phyloP scores from a whole-genome alignment of 257 asterid genomes.

The Ballota nigra region DNA sequence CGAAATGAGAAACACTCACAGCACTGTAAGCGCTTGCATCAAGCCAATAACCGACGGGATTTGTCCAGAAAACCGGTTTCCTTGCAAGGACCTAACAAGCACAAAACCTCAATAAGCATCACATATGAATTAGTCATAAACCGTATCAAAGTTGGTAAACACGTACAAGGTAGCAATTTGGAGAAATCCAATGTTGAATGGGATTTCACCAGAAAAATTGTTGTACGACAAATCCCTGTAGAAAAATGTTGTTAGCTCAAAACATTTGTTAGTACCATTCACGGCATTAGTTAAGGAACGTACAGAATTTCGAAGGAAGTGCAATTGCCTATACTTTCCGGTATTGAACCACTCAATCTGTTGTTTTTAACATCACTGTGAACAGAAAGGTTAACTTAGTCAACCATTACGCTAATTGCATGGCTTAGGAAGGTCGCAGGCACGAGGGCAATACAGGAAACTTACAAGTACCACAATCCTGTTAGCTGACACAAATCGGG shows the following conservation, averaged over 20 bases:
- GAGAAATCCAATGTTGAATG: conserved; percentile 90
- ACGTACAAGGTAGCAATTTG: conserved; percentile 96
- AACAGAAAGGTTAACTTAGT: not conserved
- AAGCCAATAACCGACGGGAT: conserved; percentile 85
- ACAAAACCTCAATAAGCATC: not conserved
- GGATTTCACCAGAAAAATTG: conserved; percentile 71
- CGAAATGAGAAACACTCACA: conserved; percentile 49
- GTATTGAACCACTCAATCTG: conserved; percentile 86
- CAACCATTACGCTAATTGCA: not conserved
- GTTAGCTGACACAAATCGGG: conserved; percentile 94
- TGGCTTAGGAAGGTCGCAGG: not conserved
- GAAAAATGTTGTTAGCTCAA: not conserved
- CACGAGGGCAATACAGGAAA: not conserved
- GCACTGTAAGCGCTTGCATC: conserved; percentile 97
- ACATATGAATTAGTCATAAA: not conserved
- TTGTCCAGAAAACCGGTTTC: conserved; percentile 60
- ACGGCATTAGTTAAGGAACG: conserved; percentile 33
- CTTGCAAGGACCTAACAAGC: conserved; percentile 44
- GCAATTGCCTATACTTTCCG: conserved; percentile 82
- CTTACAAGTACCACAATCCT: conserved; percentile 95
- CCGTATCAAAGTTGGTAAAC: conserved; percentile 5
- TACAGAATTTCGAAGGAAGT: conserved; percentile 93
- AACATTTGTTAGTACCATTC: not conserved
- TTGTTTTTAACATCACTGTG: conserved; percentile 91
- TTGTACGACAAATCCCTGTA: conserved; percentile 85